A percentile compares a stretch with the other conserved stretches of the same genome.
phyloP scores from a whole-genome alignment of 176 grass and related monocot species.

The Aegilops umbellulata region DNA sequence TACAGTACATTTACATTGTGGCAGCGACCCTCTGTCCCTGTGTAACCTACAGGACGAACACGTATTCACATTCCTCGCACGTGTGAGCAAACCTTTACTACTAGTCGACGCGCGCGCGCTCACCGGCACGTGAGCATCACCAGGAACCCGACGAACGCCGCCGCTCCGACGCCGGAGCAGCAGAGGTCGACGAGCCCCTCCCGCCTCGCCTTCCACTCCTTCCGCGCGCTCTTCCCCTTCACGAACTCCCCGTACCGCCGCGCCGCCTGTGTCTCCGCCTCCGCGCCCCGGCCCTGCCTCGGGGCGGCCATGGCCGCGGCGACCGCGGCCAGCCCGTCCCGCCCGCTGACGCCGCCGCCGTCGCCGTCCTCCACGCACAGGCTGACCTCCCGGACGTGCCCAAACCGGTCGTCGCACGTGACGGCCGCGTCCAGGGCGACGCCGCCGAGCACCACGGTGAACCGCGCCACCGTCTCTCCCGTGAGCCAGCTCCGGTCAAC shows the following conservation, averaged over 20 bases:
- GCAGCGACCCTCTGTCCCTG: neutral
- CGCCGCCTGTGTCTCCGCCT: neutral
- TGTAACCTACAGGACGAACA: neutral
- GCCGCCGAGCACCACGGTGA: constrained; percentile 40
- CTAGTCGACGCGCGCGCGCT: neutral
- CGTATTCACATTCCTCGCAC: neutral
- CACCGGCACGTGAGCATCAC: constrained; percentile 35
- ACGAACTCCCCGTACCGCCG: constrained; percentile 45
- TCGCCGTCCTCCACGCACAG: constrained; percentile 46
- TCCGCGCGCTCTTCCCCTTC: constrained; percentile 37
- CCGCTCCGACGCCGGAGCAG: constrained; percentile 38
- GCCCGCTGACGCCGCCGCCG: constrained; percentile 34
- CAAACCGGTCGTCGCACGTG: constrained; percentile 44
- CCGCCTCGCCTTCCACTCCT: constrained; percentile 48
- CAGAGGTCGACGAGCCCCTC: constrained; percentile 49
- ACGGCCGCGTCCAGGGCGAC: constrained; percentile 41
- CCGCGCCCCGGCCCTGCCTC: constrained; percentile 24
- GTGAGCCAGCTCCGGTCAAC: constrained; percentile 60
- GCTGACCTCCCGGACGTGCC: constrained; percentile 58
- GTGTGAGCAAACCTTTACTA: neutral
- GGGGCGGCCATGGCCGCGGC: constrained; percentile 18
- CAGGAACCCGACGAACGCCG: constrained; percentile 34
- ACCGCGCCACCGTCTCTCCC: constrained; percentile 52
- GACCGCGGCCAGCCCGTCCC: constrained; percentile 8
- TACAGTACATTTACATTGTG: neutral